Conservation (phyloP, 768 basidiomycete genomes). For the Tephrocybe sp. region DNA sequence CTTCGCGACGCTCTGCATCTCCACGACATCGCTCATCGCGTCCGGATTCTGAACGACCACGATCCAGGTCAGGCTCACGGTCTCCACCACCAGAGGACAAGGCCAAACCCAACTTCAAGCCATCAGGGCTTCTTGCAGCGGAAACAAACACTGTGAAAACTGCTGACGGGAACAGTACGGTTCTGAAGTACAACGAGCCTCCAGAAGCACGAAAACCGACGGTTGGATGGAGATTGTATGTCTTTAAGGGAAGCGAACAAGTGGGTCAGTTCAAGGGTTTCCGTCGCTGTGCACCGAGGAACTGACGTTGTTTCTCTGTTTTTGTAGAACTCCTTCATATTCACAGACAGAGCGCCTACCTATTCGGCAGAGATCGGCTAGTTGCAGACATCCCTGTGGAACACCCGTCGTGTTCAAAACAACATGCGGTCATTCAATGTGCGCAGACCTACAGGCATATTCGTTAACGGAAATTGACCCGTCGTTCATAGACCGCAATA, state of each 20-base stretch:
- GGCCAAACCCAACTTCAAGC: conserved; percentile 85
- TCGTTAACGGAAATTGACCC: too few relatives aligned
- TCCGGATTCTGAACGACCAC: conserved; percentile 32
- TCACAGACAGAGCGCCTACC: conserved; percentile 90
- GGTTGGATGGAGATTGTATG: conserved; percentile 91
- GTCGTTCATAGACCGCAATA: conserved; percentile 62
- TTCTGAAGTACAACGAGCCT: conserved; percentile 98
- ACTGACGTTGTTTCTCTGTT: neutral
- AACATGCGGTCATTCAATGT: conserved; percentile 97
- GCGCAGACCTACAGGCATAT: conserved; percentile 22
- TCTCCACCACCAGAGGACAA: conserved; percentile 55
- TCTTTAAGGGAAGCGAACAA: conserved; percentile 95
- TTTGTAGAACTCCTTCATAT: conserved; percentile 84
- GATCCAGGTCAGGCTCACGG: conserved; percentile 37
- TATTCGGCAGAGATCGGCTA: conserved; percentile 85
- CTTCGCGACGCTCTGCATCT: conserved; percentile 60
- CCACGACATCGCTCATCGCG: conserved; percentile 47
- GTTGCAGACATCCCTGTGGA: conserved; percentile 88
- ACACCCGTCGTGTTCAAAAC: conserved; percentile 97
- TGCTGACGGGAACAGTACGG: conserved; percentile 72
- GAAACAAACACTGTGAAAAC: conserved; percentile 90
- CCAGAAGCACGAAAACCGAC: conserved; percentile 94
- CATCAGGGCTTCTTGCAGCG: conserved; percentile 90
- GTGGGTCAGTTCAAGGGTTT: conserved; percentile 58
- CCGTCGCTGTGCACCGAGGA: neutral